Evolutionary conservation across 208 protist species (phyloP).

Genomic region (Trypanosoma brucei): DNA sequence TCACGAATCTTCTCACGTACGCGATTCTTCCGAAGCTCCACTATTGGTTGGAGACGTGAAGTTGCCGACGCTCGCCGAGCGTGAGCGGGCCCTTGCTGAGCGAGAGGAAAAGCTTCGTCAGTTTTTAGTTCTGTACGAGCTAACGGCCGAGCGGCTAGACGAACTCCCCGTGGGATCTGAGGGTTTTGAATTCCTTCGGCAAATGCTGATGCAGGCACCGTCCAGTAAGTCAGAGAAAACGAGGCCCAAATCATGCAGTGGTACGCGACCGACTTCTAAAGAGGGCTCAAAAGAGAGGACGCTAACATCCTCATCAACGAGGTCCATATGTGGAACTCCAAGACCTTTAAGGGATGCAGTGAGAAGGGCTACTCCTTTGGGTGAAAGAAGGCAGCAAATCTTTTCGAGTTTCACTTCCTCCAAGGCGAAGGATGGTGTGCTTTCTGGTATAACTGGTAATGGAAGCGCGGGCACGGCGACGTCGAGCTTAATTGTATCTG

Average conservation of each 20-base stretch:
- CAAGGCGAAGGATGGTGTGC: neutral
- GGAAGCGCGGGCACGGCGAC: neutral
- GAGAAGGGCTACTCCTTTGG: neutral
- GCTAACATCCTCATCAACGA: neutral
- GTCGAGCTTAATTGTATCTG: neutral
- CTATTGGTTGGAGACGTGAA: neutral
- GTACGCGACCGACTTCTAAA: neutral
- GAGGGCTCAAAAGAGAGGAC: neutral
- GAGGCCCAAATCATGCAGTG: neutral
- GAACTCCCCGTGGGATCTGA: constrained; percentile 27
- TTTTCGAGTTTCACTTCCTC: neutral
- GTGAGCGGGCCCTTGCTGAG: constrained; percentile 38
- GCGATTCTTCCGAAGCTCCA: neutral
- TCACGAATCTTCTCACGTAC: neutral
- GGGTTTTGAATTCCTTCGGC: constrained; percentile 14
- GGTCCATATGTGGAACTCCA: neutral
- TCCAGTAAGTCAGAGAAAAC: neutral
- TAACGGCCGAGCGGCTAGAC: constrained; percentile 74
- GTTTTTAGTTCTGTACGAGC: constrained; percentile 74
- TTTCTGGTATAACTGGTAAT: neutral
- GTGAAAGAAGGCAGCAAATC: neutral
- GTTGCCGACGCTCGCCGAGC: constrained; percentile 20
- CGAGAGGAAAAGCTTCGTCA: constrained; percentile 70
- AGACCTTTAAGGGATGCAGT: neutral
- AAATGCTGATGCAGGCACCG: constrained; percentile 6